Conservation (phyloP, 345 rosid genomes). For the Arabidopsis suecica region DNA sequence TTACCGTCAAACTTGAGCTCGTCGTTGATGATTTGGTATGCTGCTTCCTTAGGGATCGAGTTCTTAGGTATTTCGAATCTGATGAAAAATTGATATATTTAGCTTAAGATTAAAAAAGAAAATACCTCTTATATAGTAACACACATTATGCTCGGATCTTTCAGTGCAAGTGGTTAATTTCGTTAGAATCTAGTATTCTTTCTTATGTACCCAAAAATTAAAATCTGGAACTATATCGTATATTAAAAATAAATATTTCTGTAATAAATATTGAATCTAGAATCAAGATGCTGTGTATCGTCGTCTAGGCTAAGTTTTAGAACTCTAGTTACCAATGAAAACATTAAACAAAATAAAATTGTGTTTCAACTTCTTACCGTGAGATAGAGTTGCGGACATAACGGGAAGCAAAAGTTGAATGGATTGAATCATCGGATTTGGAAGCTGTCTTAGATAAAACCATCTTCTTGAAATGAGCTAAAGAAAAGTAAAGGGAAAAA, state of each 20-base stretch:
- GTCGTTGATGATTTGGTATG: constrained; percentile 65
- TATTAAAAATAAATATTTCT: too few relatives aligned
- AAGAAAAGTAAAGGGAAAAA: background rate
- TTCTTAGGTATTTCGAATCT: constrained; percentile 61
- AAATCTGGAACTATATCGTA: too few relatives aligned
- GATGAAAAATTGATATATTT: background rate
- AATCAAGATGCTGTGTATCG: too few relatives aligned
- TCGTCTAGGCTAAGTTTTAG: too few relatives aligned
- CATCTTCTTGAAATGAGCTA: constrained; percentile 47
- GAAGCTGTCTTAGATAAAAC: constrained; percentile 71
- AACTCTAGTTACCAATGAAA: background rate
- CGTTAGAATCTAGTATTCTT: too few relatives aligned
- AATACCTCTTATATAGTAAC: too few relatives aligned
- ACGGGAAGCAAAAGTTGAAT: constrained; percentile 88
- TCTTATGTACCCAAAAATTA: too few relatives aligned
- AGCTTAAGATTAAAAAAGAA: background rate
- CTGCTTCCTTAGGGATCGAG: constrained; percentile 67
- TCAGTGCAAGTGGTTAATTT: too few relatives aligned
- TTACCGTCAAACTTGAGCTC: constrained; percentile 69
- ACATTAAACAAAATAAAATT: background rate
- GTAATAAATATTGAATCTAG: too few relatives aligned
- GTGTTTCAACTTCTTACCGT: constrained; percentile 45
- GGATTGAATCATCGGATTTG: constrained; percentile 71
- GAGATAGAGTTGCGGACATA: constrained; percentile 81
- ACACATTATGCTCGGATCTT: too few relatives aligned